phyloP scores from a whole-genome alignment of 768 basidiomycete genomes.

The Russula sp. region DNA sequence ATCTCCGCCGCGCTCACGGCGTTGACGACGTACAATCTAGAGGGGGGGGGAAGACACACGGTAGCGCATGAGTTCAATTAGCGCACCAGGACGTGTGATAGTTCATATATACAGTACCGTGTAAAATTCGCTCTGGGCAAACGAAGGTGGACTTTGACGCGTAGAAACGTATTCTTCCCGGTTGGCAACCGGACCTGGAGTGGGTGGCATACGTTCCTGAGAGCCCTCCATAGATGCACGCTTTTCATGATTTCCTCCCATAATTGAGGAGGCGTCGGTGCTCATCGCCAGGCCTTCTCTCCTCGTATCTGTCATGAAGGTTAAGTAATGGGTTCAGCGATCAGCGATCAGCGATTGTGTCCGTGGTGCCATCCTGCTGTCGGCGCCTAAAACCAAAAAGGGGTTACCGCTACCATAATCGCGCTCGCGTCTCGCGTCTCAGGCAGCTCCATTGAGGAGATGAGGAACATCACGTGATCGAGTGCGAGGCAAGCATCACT shows the following conservation, averaged over 20 bases:
- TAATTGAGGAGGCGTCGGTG: not conserved
- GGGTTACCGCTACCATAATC: too few relatives aligned
- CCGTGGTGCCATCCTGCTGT: too few relatives aligned
- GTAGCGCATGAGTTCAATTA: not conserved
- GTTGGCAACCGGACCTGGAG: not conserved
- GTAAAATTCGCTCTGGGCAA: slow-evolving; percentile 18
- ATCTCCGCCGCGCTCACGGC: slow-evolving; percentile 9
- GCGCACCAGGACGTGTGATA: too few relatives aligned
- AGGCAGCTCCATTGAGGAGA: too few relatives aligned
- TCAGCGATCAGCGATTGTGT: too few relatives aligned
- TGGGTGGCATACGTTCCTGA: not conserved
- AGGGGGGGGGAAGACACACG: not conserved
- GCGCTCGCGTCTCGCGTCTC: too few relatives aligned
- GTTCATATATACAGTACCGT: slow-evolving; percentile 7
- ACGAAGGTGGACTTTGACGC: slow-evolving; percentile 4
- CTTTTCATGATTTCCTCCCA: not conserved
- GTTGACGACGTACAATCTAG: slow-evolving; percentile 21
- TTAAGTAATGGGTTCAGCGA: not conserved
- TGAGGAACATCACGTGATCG: too few relatives aligned
- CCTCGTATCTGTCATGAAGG: not conserved
- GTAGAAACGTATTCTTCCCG: not conserved
- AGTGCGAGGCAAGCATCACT: too few relatives aligned
- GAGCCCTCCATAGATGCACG: not conserved
- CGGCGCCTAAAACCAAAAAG: too few relatives aligned
- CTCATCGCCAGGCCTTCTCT: not conserved